Evolutionary conservation across 495 filamentous ascomycete genomes (phyloP), one percentile per base, ranked within the genome.

Genomic region (Cercophora samala): DNA sequence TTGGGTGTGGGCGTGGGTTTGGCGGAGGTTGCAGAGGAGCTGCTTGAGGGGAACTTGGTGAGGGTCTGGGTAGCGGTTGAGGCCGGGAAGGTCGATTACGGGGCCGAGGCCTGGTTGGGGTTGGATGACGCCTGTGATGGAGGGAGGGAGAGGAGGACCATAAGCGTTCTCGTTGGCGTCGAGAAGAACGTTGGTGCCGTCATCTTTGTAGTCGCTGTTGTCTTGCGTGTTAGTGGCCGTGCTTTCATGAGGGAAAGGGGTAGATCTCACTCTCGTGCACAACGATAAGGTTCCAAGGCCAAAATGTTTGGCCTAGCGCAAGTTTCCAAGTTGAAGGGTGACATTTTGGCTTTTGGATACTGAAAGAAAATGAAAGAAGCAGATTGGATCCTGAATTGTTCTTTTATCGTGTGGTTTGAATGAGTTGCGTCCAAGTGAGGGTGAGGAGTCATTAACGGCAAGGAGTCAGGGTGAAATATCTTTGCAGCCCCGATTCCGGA

Each of bases 141-240:
- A 67, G 52, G 68, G 61, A 24, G 77, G 69, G 63, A 84, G 74
- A 17, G 88, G 86, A 1, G 95, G 93, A 1, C 96, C 95, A 78
- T 89, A 97, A 62, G 95, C 93, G 75, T 98, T 99, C 78, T 99
- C 95, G 70, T 99, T 99, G 65, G 96, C 95, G 74, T 99, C 95
- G 66, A 99, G 90, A 29, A 99, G 88, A 65, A 98, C 89, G 75
- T 98, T 98, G 58, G 89, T 96, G 69, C 95, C 96, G 74, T 99
- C 91, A 75, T 99, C 95, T 84, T 98, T 97, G 84, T 98, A 98
- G 86, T 99, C 93, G 84, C 92, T 96, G 77, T 59, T 55, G 42
- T 54, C 9, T 25, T 66, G 15, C 3, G 37, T 46, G 66, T 70
- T 82, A 77, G 82, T 63, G 25, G 65, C 13, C 3, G 15, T 46